Conservation (phyloP, 139 green algal genomes). For the Asterochloris sp. region DNA sequence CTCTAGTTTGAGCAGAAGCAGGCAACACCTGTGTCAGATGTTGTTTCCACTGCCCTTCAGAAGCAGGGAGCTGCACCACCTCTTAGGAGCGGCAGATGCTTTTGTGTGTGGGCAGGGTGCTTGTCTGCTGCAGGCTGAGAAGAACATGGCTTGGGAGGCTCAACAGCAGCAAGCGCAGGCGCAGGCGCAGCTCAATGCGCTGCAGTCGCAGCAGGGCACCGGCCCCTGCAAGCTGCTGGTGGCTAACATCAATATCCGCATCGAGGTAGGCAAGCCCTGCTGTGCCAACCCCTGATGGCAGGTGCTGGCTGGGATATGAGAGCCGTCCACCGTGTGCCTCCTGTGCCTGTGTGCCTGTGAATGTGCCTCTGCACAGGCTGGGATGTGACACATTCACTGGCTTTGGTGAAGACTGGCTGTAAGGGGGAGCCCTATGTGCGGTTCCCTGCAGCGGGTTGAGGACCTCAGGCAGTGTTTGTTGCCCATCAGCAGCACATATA, state of each 20-base stretch:
- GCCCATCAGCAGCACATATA: too few relatives aligned
- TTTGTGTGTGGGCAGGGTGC: background rate
- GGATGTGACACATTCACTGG: too few relatives aligned
- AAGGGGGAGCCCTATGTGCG: too few relatives aligned
- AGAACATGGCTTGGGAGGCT: conserved; percentile 95
- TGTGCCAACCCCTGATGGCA: background rate
- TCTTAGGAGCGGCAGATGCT: background rate
- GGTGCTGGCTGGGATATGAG: background rate
- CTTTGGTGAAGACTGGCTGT: too few relatives aligned
- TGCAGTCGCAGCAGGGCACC: conserved; percentile 1
- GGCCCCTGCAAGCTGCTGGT: conserved; percentile 43
- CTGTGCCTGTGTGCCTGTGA: too few relatives aligned
- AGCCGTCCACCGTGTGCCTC: background rate
- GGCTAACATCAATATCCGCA: conserved; percentile 39
- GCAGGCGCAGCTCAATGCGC: conserved; percentile 22
- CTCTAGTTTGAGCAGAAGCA: background rate
- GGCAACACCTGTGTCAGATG: background rate
- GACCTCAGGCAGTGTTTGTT: too few relatives aligned
- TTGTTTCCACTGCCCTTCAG: background rate
- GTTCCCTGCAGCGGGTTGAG: too few relatives aligned
- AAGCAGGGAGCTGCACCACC: background rate
- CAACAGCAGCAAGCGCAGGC: conserved; percentile 47
- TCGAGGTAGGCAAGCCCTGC: conserved; percentile 20
- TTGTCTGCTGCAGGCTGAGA: conserved; percentile 56
- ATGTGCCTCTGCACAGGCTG: too few relatives aligned